phyloP scores from a whole-genome alignment of 208 protist genomes.

The Acanthamoeba healyi region DNA sequence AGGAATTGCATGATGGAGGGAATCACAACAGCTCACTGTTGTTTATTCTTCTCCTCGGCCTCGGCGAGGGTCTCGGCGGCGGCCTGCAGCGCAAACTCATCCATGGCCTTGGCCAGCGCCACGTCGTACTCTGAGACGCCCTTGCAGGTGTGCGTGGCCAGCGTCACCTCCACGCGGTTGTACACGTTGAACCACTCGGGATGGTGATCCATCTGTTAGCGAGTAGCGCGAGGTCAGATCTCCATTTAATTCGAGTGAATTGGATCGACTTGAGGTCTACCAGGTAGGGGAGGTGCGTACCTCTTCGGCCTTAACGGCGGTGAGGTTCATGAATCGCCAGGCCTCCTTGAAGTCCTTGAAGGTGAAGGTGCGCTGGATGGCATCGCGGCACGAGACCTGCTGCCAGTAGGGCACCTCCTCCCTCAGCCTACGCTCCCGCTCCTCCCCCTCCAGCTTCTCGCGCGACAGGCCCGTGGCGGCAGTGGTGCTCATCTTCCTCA shows the following conservation, averaged over 20 bases:
- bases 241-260: not conserved
- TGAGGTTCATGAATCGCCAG: conserved; percentile 93
- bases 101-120: conserved; percentile 66
- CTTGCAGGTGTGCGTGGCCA: conserved; percentile 96
- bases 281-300: conserved; percentile 49
- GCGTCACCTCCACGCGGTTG: conserved; percentile 94
- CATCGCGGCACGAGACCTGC: conserved; percentile 73
- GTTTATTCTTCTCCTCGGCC: conserved; percentile 3
- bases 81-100: conserved; percentile 47
- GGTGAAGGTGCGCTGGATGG: conserved; percentile 79
- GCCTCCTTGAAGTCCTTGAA: conserved; percentile 93
- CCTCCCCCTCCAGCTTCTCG: conserved; percentile 56
- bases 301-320: conserved; percentile 91
- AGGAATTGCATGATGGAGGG: no score
- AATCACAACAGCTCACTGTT: not conserved
- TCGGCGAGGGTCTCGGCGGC: not conserved
- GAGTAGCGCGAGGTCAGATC: conserved; percentile 14
- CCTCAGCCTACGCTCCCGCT: conserved; percentile 14
- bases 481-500: conserved; percentile 25
- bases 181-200: conserved; percentile 97
- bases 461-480: not conserved
- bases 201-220: conserved; percentile 92
- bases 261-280: no score
- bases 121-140: conserved; percentile 89
- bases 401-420: conserved; percentile 64